Conservation (phyloP, 164 flowering plant genomes). For the Brasenia schreberi region DNA sequence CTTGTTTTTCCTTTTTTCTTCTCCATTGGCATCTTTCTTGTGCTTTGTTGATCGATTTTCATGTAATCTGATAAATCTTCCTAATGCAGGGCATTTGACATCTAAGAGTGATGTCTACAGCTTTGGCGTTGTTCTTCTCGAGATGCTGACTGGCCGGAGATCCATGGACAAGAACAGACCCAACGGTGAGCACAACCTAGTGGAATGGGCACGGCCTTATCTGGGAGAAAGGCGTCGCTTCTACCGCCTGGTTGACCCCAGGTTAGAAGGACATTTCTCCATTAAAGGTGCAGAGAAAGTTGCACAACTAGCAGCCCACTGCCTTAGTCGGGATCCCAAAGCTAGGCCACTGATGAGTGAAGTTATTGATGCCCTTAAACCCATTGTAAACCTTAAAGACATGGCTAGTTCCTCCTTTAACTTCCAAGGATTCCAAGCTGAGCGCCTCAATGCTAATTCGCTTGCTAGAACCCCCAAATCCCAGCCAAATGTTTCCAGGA, state of each 20-base stretch:
- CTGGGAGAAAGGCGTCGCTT: conserved; percentile 64
- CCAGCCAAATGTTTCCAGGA: conserved; percentile 20
- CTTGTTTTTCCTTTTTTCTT: too few relatives aligned
- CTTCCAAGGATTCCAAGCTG: conserved; percentile 60
- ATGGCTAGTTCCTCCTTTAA: conserved; percentile 79
- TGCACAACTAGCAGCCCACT: conserved; percentile 59
- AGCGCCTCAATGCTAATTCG: conserved; percentile 32
- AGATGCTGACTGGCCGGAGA: conserved; percentile 79
- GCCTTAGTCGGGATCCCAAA: conserved; percentile 80
- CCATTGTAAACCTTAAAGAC: conserved; percentile 67
- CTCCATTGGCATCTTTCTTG: too few relatives aligned
- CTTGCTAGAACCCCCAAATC: conserved; percentile 20
- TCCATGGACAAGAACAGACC: conserved; percentile 91
- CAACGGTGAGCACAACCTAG: conserved; percentile 83
- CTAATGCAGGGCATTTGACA: conserved; percentile 63
- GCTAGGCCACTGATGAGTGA: conserved; percentile 73
- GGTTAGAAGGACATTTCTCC: conserved; percentile 82
- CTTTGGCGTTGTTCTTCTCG: conserved; percentile 85
- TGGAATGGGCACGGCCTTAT: conserved; percentile 87
- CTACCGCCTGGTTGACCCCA: conserved; percentile 67
- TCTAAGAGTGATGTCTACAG: conserved; percentile 88
- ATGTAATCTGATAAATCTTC: not conserved
- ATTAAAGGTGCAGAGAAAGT: conserved; percentile 83
- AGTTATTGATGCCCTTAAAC: conserved; percentile 62
- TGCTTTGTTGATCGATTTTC: not conserved